Conservation (phyloP, 2,329 filamentous ascomycete species). For the Akanthomyces lecanii region DNA sequence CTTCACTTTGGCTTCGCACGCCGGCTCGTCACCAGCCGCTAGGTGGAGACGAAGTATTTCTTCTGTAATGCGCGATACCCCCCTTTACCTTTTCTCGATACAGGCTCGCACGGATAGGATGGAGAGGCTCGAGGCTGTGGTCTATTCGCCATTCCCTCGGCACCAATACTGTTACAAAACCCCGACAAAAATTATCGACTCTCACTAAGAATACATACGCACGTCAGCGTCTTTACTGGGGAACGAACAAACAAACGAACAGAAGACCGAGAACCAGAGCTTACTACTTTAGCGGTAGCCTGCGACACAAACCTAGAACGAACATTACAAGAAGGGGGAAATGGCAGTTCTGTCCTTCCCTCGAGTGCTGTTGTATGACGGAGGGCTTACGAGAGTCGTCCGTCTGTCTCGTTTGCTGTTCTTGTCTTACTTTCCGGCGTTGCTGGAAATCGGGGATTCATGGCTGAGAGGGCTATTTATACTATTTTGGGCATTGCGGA, state of each 20-base stretch:
- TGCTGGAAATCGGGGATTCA: not conserved
- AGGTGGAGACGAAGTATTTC: not conserved
- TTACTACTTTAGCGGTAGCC: not conserved
- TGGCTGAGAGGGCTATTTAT: not conserved
- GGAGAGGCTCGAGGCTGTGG: not conserved
- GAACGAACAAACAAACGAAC: not conserved
- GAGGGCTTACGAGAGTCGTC: no score
- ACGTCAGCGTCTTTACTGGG: not conserved
- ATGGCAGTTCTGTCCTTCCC: no score
- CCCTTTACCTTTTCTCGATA: not conserved
- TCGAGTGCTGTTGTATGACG: no score
- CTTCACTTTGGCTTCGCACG: not conserved
- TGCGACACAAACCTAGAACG: not conserved
- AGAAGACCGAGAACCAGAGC: not conserved
- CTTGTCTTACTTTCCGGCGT: constrained; percentile 3
- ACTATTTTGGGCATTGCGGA: not conserved
- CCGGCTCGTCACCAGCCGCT: not conserved
- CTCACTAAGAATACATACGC: not conserved
- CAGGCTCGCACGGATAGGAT: not conserved
- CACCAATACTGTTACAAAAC: not conserved
- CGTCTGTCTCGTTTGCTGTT: not conserved
- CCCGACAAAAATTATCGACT: not conserved
- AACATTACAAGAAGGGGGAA: not conserved
- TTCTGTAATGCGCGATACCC: constrained; percentile 2
- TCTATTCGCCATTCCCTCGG: not conserved